Conservation (phyloP, 768 basidiomycete species). For the Tulasnella sp. region DNA sequence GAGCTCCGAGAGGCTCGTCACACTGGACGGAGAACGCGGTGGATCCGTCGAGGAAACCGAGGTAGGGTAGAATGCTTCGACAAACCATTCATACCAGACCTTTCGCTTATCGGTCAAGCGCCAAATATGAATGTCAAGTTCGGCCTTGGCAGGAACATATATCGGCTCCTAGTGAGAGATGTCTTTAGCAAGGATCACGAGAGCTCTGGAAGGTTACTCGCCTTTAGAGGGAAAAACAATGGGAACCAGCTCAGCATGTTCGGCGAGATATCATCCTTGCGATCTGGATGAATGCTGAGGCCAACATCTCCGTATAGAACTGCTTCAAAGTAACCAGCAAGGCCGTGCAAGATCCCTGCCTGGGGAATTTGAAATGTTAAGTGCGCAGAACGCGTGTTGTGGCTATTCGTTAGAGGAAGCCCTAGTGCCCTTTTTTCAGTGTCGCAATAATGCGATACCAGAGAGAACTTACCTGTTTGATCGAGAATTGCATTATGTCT, state of each 20-base stretch:
- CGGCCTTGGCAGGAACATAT: conserved; percentile 86
- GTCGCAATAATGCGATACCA: neutral
- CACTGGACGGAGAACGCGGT: neutral
- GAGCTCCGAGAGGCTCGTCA: neutral
- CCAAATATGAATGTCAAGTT: conserved; percentile 91
- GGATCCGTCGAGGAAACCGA: conserved; percentile 3
- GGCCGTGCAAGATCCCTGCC: conserved; percentile 85
- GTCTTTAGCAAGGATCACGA: neutral
- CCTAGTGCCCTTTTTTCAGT: conserved; percentile 40
- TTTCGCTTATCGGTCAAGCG: conserved; percentile 79
- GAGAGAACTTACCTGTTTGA: conserved; percentile 44
- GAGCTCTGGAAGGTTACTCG: conserved; percentile 31
- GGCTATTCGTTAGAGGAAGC: conserved; percentile 87
- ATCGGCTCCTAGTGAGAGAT: conserved; percentile 64
- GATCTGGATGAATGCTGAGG: conserved; percentile 87
- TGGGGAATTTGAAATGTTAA: conserved; percentile 89
- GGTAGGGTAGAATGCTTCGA: conserved; percentile 68
- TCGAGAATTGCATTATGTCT: conserved; percentile 70
- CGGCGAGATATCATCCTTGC: conserved; percentile 76
- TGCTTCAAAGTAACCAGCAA: conserved; percentile 97
- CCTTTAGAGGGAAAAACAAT: conserved; percentile 89
- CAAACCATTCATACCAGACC: conserved; percentile 99
- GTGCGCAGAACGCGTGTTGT: conserved; percentile 84
- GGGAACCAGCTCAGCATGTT: conserved; percentile 99
- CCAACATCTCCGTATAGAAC: conserved; percentile 84